Conservation (phyloP, 2,329 filamentous ascomycete species). For the Trichoderma hamatum region DNA sequence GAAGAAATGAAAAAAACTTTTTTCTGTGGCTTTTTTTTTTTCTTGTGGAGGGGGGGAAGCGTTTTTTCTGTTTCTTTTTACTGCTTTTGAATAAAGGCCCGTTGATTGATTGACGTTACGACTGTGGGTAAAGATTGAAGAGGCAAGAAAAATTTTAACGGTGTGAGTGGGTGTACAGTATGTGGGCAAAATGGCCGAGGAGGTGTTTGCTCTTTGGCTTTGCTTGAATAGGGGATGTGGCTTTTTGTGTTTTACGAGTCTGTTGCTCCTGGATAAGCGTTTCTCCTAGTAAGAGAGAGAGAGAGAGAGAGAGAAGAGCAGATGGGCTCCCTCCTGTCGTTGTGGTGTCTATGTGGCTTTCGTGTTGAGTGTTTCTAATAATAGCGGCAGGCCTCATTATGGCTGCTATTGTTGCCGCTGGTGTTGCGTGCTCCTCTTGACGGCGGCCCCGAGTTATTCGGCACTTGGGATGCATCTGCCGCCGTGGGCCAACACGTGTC, state of each 20-base stretch:
- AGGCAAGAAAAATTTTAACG: neutral
- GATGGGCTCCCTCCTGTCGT: neutral
- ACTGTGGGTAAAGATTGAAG: neutral
- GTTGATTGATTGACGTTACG: neutral
- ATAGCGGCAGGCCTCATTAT: neutral
- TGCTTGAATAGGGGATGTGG: neutral
- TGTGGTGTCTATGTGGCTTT: neutral
- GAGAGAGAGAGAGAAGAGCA: neutral
- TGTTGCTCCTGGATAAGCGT: neutral
- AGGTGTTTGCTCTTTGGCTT: neutral
- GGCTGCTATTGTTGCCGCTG: neutral
- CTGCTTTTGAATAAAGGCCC: neutral
- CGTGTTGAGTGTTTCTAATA: neutral
- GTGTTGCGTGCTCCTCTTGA: neutral
- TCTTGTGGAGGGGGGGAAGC: neutral
- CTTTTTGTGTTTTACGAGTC: neutral
- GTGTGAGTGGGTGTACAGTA: conserved; percentile 23
- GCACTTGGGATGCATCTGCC: conserved; percentile 14
- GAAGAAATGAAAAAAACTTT: neutral
- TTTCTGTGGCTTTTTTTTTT: conserved; percentile 4
- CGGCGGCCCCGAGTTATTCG: neutral
- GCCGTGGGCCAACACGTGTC: neutral
- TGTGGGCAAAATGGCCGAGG: conserved; percentile 3
- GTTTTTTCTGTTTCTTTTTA: neutral
- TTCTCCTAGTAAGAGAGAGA: neutral